A percentile compares a stretch with the other conserved stretches of the same genome.
These are phyloP conservation scores for Aspergillus sp. DNA, from an alignment of 2,329 filamentous ascomycete genomes.

Conservation along the genomic window DNA sequence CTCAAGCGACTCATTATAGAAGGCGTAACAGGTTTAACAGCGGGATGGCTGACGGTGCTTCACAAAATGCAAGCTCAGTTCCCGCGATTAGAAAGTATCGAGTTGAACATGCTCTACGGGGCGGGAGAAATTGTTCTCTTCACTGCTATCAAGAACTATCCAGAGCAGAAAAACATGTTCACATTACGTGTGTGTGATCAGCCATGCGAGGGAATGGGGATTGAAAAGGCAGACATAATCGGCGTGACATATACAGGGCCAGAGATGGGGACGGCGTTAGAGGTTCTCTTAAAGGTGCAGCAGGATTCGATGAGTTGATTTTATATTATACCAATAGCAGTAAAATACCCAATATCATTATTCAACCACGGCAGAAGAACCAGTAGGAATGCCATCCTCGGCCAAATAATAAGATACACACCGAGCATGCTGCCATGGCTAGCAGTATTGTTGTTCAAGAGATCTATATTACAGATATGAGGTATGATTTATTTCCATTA, in stretches of 20 bases:
- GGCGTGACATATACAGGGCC: background rate
- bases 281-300: background rate
- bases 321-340: too few species aligned
- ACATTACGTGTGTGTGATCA: background rate
- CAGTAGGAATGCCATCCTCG: too few species aligned
- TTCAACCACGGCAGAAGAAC: too few species aligned
- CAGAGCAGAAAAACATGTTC: background rate
- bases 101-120: conserved; percentile 1
- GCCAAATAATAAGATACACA: too few species aligned
- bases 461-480: too few species aligned
- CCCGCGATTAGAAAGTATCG: conserved; percentile 1
- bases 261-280: background rate
- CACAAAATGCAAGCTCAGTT: conserved; percentile 1
- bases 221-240: background rate
- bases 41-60: background rate
- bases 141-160: background rate
- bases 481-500: too few species aligned
- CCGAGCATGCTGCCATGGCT: too few species aligned
- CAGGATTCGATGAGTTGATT: background rate
- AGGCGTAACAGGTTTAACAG: conserved; percentile 1
- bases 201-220: background rate
- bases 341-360: too few species aligned
- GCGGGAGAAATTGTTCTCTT: background rate
- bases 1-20: conserved; percentile 1
- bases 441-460: too few species aligned